Conservation (phyloP, 768 basidiomycete species). For the Serendipita indica region DNA sequence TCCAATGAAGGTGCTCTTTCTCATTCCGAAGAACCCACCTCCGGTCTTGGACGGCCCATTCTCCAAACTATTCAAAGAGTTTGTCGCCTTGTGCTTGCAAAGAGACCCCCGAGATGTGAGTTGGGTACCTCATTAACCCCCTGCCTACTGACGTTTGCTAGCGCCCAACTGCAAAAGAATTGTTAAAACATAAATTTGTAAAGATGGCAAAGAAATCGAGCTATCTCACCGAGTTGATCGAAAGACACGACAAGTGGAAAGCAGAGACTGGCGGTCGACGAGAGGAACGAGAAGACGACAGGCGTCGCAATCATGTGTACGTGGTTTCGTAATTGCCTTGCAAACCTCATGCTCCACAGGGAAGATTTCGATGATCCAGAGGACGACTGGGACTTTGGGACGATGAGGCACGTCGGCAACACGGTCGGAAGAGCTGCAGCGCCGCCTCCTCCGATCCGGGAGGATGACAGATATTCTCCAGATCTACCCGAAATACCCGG, state of each 20-base stretch:
- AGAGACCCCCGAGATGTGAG: slow-evolving; percentile 83
- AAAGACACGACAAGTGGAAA: slow-evolving; percentile 86
- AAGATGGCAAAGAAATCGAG: slow-evolving; percentile 87
- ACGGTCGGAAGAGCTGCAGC: slow-evolving; percentile 52
- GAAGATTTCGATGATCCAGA: slow-evolving; percentile 38
- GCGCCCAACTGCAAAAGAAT: slow-evolving; percentile 89
- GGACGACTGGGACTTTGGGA: slow-evolving; percentile 96
- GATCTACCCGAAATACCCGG: not conserved
- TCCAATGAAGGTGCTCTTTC: slow-evolving; percentile 98
- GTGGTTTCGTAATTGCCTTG: slow-evolving; percentile 18
- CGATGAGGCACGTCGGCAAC: slow-evolving; percentile 57
- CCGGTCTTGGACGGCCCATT: slow-evolving; percentile 82
- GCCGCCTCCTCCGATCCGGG: slow-evolving; percentile 33
- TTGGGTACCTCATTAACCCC: slow-evolving; percentile 11
- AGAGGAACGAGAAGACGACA: slow-evolving; percentile 53
- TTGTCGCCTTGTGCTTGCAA: slow-evolving; percentile 83
- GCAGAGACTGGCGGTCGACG: slow-evolving; percentile 68
- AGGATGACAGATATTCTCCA: not conserved
- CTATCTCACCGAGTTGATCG: slow-evolving; percentile 91
- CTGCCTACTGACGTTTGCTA: slow-evolving; percentile 22
- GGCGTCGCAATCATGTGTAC: slow-evolving; percentile 35
- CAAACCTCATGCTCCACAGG: slow-evolving; percentile 23
- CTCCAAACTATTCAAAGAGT: slow-evolving; percentile 86
- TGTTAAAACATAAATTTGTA: slow-evolving; percentile 93
- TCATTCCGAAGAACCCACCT: slow-evolving; percentile 96